Conservation (phyloP, 345 rosid species). For the Lumnitzera racemosa region DNA sequence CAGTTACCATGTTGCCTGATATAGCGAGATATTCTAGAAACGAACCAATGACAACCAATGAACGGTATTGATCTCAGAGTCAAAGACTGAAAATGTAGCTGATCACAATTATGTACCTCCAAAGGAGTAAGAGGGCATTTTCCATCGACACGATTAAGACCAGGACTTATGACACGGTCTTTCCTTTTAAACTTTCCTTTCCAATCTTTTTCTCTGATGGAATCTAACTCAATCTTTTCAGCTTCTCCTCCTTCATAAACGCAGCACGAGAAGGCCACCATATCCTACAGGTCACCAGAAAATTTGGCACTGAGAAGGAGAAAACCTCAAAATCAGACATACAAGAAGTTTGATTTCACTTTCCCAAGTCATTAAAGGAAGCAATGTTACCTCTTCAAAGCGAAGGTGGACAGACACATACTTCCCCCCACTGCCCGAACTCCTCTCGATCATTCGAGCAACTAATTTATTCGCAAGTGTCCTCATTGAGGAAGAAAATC, state of each 20-base stretch:
- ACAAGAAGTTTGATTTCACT: neutral
- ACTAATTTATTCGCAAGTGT: constrained; percentile 56
- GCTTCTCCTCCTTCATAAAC: constrained; percentile 74
- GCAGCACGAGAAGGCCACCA: constrained; percentile 98
- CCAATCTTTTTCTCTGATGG: constrained; percentile 68
- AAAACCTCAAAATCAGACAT: neutral
- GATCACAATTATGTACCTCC: constrained; percentile 46
- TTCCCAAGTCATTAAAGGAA: neutral
- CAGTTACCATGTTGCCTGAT: neutral
- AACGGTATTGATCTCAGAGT: neutral
- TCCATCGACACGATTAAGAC: constrained; percentile 72
- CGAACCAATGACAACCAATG: neutral
- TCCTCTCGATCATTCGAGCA: constrained; percentile 60
- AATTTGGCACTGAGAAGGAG: constrained; percentile 7
- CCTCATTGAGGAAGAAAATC: constrained; percentile 58
- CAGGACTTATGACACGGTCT: constrained; percentile 55
- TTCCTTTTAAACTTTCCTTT: constrained; percentile 75
- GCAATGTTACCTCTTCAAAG: constrained; percentile 71
- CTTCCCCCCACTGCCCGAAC: constrained; percentile 63
- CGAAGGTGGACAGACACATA: constrained; percentile 84
- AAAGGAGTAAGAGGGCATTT: constrained; percentile 93
- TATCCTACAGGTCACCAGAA: constrained; percentile 46
- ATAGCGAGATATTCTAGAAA: neutral
- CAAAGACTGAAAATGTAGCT: neutral
- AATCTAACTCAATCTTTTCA: constrained; percentile 63